phyloP scores from a whole-genome alignment of 2,329 filamentous ascomycete species.

The Ophiocordyceps polyrhachis-furcata region DNA sequence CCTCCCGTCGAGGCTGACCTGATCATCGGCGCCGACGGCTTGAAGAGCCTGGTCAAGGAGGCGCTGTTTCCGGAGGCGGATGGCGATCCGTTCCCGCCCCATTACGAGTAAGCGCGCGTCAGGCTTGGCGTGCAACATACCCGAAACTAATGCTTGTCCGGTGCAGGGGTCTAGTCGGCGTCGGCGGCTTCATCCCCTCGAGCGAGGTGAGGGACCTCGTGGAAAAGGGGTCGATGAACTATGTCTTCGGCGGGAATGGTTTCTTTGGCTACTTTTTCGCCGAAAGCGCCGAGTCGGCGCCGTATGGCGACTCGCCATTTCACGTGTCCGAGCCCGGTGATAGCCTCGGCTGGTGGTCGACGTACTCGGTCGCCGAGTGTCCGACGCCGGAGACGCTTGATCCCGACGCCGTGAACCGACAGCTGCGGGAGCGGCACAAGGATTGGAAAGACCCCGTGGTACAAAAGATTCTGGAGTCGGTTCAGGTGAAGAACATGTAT shows the following conservation, averaged over 20 bases:
- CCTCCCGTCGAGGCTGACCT: constrained; percentile 7
- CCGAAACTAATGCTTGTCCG: not conserved
- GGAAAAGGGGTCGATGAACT: constrained; percentile 7
- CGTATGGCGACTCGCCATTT: constrained; percentile 6
- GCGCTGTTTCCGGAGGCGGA: constrained; percentile 7
- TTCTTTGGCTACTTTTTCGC: constrained; percentile 8
- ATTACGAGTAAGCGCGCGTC: constrained; percentile 7
- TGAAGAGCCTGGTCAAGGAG: constrained; percentile 5
- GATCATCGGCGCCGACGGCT: constrained; percentile 9
- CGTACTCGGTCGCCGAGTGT: constrained; percentile 5
- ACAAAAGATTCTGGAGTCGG: constrained; percentile 2
- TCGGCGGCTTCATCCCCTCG: constrained; percentile 6
- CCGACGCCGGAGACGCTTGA: constrained; percentile 4
- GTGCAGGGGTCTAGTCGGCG: constrained; percentile 5
- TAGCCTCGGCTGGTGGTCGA: constrained; percentile 7
- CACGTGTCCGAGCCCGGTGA: constrained; percentile 5
- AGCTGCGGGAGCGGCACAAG: constrained; percentile 5
- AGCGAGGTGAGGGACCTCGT: constrained; percentile 4
- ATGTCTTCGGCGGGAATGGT: constrained; percentile 7
- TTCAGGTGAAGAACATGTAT: constrained; percentile 5
- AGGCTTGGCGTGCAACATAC: not conserved
- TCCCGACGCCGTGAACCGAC: constrained; percentile 4
- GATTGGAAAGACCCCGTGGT: constrained; percentile 7
- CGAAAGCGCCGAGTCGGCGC: constrained; percentile 3
- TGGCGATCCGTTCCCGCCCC: constrained; percentile 7